These are phyloP conservation scores for Globisporangium parvum DNA, from an alignment of 352 stramenopile genomes.

Conservation along the genomic window DNA sequence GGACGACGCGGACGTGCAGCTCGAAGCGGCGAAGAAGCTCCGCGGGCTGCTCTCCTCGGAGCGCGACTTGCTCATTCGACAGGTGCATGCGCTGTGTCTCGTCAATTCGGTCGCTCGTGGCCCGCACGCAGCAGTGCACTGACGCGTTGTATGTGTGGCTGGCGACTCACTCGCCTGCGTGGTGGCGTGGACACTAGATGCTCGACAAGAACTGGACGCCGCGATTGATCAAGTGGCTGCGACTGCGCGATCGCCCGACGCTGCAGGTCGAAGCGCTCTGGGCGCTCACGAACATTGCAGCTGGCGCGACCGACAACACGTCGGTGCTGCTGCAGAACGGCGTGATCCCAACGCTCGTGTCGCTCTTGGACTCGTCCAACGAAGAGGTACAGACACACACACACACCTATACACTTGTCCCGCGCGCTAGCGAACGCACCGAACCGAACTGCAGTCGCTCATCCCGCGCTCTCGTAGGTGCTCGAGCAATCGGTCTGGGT, in stretches of 20 bases:
- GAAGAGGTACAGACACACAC: conserved; percentile 61
- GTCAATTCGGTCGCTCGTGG: no score
- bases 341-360: conserved; percentile 89
- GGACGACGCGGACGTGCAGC: conserved; percentile 74
- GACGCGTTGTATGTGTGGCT: not conserved
- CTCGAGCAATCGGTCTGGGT: conserved; percentile 93
- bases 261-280: conserved; percentile 92
- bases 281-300: conserved; percentile 94
- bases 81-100: conserved; percentile 40
- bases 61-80: conserved; percentile 77
- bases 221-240: conserved; percentile 81
- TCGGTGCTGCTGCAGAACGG: conserved; percentile 90
- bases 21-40: conserved; percentile 84
- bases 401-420: no score
- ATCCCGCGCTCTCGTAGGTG: conserved; percentile 40
- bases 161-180: not conserved
- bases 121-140: not conserved
- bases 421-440: no score
- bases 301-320: conserved; percentile 88
- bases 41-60: conserved; percentile 80
- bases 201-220: conserved; percentile 87
- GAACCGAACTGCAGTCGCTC: not conserved
- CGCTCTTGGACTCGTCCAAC: conserved; percentile 86
- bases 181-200: conserved; percentile 58
- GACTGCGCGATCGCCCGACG: conserved; percentile 67